Evolutionary conservation across 176 grass and related monocot genomes (phyloP), one percentile per base, ranked within the genome.

Genomic region (Cymbopogon citratus): DNA sequence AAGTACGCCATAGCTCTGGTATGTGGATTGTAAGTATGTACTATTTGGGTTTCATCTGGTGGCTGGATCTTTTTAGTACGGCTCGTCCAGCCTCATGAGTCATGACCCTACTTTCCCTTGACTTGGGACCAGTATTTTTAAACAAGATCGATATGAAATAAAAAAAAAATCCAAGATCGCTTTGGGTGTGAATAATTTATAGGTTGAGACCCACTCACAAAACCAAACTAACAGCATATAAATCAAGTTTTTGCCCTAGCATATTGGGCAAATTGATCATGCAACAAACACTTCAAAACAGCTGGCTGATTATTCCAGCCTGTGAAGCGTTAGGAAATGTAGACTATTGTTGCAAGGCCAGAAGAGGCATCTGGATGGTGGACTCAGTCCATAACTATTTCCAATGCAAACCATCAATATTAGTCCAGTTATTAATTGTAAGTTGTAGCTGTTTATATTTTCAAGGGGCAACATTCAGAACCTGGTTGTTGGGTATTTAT

Each of bases 251-350:
- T 27, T 14, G 34, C 82, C 72, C 5, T 16, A 76, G 63, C 54
- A 43, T 36, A 69, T 77, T 62, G 21, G 9, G 28, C 73, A 76
- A 76, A 79, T 80, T 84, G 27, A 29, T 27, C 60, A 67, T 57
- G 83, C 43, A 31, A 40, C 61, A 45, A 77, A 4, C 66, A 59
- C 12, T n/a, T 15, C 6, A 69, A 80, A 52, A 84, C 12, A 76
- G n/a, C 8, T 9, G 29, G 69, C 48, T 52, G 48, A 31, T 77
- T 84, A 26, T 46, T 86, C 9, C 12, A 41, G 24, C 29, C 54
- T 44, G 67, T 72, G 27, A 41, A 72, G 6, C 13, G 33, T 54
- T 38, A 68, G 27, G 76, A 61, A 70, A 85, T 16, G 23, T 56
- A 21, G 51, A 68, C 36, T 79, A 25, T 7, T 66, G 23, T 64